Percentiles rank a stretch among this genome's conserved stretches.
phyloP scores from a whole-genome alignment of 2,329 filamentous ascomycete genomes.

The Endothia cerciana region DNA sequence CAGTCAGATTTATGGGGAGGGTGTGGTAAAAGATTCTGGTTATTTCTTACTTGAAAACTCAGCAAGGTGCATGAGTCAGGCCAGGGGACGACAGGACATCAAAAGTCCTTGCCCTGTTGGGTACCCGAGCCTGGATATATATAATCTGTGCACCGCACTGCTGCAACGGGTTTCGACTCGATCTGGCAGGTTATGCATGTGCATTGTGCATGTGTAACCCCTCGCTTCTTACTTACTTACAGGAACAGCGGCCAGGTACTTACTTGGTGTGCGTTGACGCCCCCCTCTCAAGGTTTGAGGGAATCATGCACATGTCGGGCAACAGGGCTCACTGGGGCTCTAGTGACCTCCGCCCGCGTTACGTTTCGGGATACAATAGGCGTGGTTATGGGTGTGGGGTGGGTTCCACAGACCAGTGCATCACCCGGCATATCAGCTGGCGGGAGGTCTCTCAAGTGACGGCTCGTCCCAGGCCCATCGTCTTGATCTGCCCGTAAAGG shows the following conservation, averaged over 20 bases:
- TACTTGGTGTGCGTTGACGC: background rate
- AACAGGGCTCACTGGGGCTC: background rate
- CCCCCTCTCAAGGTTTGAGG: background rate
- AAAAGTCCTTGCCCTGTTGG: background rate
- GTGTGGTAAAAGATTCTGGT: conserved; percentile 19
- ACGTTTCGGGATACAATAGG: conserved; percentile 11
- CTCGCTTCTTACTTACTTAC: background rate
- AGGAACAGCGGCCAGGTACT: conserved; percentile 12
- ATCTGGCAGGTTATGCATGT: conserved; percentile 12
- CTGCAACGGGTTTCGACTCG: conserved; percentile 15
- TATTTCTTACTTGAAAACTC: conserved; percentile 11
- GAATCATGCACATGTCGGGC: conserved; percentile 10
- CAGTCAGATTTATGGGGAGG: conserved; percentile 16
- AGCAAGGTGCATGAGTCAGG: conserved; percentile 28
- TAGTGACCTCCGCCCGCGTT: conserved; percentile 13
- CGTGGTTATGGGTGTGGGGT: conserved; percentile 2
- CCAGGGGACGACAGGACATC: background rate
- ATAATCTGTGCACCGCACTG: conserved; percentile 9
- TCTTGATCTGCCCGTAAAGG: conserved; percentile 11
- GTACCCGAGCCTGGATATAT: conserved; percentile 14
- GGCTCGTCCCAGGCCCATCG: conserved; percentile 12
- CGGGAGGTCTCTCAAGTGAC: conserved; percentile 12
- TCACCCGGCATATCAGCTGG: conserved; percentile 8
- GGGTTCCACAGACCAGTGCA: conserved; percentile 10
- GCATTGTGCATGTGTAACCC: conserved; percentile 20